Percentiles rank a stretch among this genome's conserved stretches.
These are phyloP conservation scores for Glycyrrhiza uralensis DNA, from an alignment of 306 rosid genomes.

Conservation along the genomic window DNA sequence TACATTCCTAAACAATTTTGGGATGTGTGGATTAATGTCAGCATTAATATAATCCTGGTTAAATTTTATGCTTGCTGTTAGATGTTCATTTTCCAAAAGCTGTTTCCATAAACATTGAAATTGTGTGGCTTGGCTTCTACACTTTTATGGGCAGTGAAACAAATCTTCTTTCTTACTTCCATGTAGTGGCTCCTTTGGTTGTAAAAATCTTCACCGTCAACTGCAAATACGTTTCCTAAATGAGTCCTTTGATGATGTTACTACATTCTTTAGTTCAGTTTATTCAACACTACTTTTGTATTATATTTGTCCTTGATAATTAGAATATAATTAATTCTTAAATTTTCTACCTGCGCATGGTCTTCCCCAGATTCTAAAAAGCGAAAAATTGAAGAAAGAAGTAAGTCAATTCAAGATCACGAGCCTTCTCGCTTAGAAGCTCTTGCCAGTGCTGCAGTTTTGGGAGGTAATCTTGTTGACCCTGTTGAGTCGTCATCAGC, in stretches of 20 bases:
- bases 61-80: background rate
- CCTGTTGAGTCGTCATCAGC: slow-evolving; percentile 38
- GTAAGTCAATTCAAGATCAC: slow-evolving; percentile 32
- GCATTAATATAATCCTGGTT: background rate
- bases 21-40: background rate
- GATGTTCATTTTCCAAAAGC: background rate
- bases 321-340: slow-evolving; percentile 7
- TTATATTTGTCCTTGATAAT: background rate
- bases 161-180: background rate
- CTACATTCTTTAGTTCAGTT: background rate
- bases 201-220: background rate
- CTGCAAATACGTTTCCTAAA: background rate
- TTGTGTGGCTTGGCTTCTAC: background rate
- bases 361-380: slow-evolving; percentile 56
- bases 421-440: slow-evolving; percentile 64
- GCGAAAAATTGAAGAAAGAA: slow-evolving; percentile 40
- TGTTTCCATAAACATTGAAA: background rate
- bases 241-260: background rate
- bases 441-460: slow-evolving; percentile 64
- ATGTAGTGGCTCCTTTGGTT: background rate
- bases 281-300: background rate
- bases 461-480: slow-evolving; percentile 54
- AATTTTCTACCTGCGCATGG: slow-evolving; percentile 2
- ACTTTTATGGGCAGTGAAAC: background rate
- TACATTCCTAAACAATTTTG: background rate